Base-by-base conservation (phyloP, 352 stramenopile species). In the Phytopythium oedochilum region DNA sequence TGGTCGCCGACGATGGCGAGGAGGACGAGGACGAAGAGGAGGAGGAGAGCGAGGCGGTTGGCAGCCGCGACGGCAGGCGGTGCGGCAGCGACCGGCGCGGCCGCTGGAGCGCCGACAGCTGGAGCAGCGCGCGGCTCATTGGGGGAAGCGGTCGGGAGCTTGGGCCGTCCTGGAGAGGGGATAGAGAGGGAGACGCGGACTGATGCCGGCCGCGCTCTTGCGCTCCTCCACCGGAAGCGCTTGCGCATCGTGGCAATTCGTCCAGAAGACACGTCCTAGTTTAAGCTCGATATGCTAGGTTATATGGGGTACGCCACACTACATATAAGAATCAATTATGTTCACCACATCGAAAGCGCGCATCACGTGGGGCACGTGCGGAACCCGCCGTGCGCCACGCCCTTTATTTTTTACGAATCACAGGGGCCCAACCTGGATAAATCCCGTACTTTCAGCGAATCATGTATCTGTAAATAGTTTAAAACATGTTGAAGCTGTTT, bases 401-500 rank as follows among this genome's bases (percentile, higher is more conserved):
- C n/a, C n/a, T n/a, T 9, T 36, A 11, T 28, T 55, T 46, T 55
- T 11, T 14, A 14, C 49, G 34, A 44, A 35, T 55, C 22, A 20
- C 20, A 34, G 1, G 17, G 1, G 25, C 10, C 7, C 11, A 34
- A 29, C 14, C 15, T 35, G 44, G 25, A 38, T 46, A 34, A 45
- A 42, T 12, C 1, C 17, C 10, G 0, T 20, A 2, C 5, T 26
- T 56, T 43, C 18, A 50, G 29, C 52, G 22, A 58, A 58, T 58
- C 38, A 40, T 0, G 7, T 7, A 10, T 12, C 28, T 7, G 1
- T 3, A 43, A 57, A 22, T 8, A 42, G 51, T 42, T 49, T 57
- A 57, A 57, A 57, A 57, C 51, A 38, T 17, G 42, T 49, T 49
- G 42, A 49, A 49, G 42, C 23, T 26, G 42, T 29, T 29, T 26